phyloP scores from a whole-genome alignment of 176 grass and related monocot species.

The Oryza officinalis region DNA sequence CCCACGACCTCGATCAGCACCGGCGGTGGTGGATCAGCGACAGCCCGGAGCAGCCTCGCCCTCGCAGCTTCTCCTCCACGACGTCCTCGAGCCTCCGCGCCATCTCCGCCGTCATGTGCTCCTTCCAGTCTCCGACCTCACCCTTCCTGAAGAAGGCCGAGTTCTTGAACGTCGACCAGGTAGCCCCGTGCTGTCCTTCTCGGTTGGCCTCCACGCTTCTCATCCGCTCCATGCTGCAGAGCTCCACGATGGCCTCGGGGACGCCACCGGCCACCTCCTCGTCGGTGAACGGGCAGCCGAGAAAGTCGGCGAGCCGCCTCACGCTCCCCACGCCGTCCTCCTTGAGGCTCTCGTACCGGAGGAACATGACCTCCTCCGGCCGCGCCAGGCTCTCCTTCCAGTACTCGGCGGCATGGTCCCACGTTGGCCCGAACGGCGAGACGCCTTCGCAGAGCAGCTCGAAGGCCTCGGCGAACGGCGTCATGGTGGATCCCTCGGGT shows the following conservation, averaged over 20 bases:
- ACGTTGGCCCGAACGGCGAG: constrained; percentile 36
- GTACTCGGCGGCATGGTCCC: constrained; percentile 51
- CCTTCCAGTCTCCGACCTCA: constrained; percentile 52
- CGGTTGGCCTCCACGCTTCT: constrained; percentile 39
- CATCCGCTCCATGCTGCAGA: constrained; percentile 34
- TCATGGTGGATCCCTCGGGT: neutral
- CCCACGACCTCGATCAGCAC: neutral
- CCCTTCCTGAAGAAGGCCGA: constrained; percentile 47
- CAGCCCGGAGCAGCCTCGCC: constrained; percentile 33
- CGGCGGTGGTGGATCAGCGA: neutral
- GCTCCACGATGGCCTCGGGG: constrained; percentile 15
- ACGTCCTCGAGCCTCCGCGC: constrained; percentile 37
- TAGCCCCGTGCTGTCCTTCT: neutral
- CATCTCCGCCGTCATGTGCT: constrained; percentile 39
- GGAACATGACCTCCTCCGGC: constrained; percentile 45
- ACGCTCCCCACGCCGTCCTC: constrained; percentile 12
- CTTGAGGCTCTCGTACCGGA: constrained; percentile 52
- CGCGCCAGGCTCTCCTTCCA: constrained; percentile 41
- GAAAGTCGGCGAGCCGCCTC: constrained; percentile 35
- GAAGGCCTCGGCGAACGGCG: constrained; percentile 16
- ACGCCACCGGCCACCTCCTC: constrained; percentile 30
- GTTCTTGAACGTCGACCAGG: constrained; percentile 22
- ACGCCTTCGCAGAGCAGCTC: constrained; percentile 38
- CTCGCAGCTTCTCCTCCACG: constrained; percentile 45
- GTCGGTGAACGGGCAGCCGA: constrained; percentile 45